Base-by-base conservation (phyloP, 2,329 filamentous ascomycete genomes). In the Apiospora pterosperma region DNA sequence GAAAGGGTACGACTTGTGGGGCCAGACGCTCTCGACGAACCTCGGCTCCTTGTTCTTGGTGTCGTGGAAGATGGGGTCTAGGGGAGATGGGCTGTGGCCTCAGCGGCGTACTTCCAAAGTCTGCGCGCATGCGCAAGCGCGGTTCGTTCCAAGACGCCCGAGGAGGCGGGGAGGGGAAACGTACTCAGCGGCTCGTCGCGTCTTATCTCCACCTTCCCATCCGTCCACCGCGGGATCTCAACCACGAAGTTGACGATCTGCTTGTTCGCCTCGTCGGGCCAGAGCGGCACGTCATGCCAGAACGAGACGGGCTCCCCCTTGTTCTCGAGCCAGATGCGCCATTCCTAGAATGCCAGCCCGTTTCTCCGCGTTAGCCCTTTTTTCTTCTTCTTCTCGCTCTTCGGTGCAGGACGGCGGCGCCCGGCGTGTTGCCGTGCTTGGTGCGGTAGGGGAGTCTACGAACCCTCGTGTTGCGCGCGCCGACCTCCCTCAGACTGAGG, bases 1-100 rank as follows among this genome's bases (percentile, higher is more conserved):
- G 66, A 80, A 80, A 0, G 79, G 79, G 41, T 81, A 81, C 0
- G 77, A 73, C 69, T 77, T 80, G 69, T 80, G 78, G 41, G 79
- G 79, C 77, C 78, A 81, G 11, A 81, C 74, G 31, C 73, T 79
- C 61, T 78, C 76, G 14, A 81, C 78, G 25, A 78, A 81, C 28
- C 79, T 73, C 16, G 75, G 76, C 36, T 70, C 67, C 1, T 73
- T 69, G 16, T 78, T 74, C 59, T 76, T 75, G n/a, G 75, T 72
- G n/a, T 81, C 79, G 28, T 52, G 44, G 14, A 52, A 52, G 44
- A 52, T 28, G 44, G 36, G n/a, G 25, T 28, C 38, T 28, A 64
- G 16, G 6, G 38, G 16, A n/a, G n/a, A n/a, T n/a, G 36, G 38
- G 38, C 38, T n/a, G n/a, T n/a, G 7, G 38, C 19, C 5, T 41